Evolutionary conservation across 2,329 filamentous ascomycete genomes (phyloP).

Genomic region (Calycina herbarum): DNA sequence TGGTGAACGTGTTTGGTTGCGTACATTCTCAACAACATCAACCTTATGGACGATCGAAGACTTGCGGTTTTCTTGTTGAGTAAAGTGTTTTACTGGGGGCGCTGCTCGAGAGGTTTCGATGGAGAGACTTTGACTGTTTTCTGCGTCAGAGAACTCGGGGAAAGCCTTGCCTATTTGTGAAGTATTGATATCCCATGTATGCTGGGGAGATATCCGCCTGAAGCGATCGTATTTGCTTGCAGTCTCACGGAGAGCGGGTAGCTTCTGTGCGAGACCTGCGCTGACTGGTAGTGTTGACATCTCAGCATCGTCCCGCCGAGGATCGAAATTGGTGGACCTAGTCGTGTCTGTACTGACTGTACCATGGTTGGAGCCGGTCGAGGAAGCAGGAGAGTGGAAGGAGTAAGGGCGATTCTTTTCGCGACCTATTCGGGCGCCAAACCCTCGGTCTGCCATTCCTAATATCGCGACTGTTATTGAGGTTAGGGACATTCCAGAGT

Average conservation of each 20-base stretch:
- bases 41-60: not conserved
- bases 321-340: slow-evolving; percentile 26
- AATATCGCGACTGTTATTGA: not conserved
- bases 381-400: slow-evolving; percentile 27
- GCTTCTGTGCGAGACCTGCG: slow-evolving; percentile 22
- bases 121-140: slow-evolving; percentile 48
- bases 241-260: slow-evolving; percentile 36
- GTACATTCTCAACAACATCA: not conserved
- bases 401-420: slow-evolving; percentile 27
- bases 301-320: slow-evolving; percentile 29
- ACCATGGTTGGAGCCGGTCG: slow-evolving; percentile 35
- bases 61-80: slow-evolving; percentile 12
- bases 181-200: slow-evolving; percentile 42
- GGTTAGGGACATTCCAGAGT: not conserved
- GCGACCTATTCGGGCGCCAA: slow-evolving; percentile 16
- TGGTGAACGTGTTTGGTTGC: slow-evolving; percentile 6
- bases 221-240: slow-evolving; percentile 38
- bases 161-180: slow-evolving; percentile 48
- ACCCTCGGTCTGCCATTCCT: slow-evolving; percentile 15
- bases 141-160: slow-evolving; percentile 47
- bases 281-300: slow-evolving; percentile 28
- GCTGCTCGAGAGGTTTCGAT: slow-evolving; percentile 53
- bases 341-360: slow-evolving; percentile 32
- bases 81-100: slow-evolving; percentile 10
- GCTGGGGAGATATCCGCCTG: slow-evolving; percentile 30